Evolutionary conservation across 345 rosid species (phyloP).

Genomic region (Bretschneidera sinensis): DNA sequence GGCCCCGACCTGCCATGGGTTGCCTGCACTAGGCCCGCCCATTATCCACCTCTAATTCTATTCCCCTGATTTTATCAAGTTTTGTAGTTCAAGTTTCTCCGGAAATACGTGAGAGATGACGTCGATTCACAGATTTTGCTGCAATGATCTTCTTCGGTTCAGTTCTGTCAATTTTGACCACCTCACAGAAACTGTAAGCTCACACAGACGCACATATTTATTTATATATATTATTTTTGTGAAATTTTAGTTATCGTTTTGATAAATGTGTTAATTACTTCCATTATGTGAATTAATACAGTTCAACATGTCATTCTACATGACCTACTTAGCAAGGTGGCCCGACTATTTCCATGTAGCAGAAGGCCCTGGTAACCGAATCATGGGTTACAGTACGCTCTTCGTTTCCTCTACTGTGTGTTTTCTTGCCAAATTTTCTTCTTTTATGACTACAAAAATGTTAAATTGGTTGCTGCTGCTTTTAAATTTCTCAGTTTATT

Average conservation of each 20-base stretch:
- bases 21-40: too few species aligned
- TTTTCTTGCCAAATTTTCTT: too few species aligned
- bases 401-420: neutral
- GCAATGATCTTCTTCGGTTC: conserved; percentile 90
- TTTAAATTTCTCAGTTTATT: too few species aligned
- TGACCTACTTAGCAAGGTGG: conserved; percentile 97
- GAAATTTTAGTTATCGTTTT: neutral
- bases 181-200: conserved; percentile 81
- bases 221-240: too few species aligned
- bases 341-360: conserved; percentile 96
- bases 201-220: neutral
- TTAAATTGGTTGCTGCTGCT: too few species aligned
- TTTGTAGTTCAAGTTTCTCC: too few species aligned
- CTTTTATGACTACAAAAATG: too few species aligned
- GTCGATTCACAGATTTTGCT: conserved; percentile 84
- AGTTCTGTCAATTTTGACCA: conserved; percentile 84
- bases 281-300: conserved; percentile 16
- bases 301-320: conserved; percentile 96
- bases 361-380: conserved; percentile 64
- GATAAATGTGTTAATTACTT: neutral
- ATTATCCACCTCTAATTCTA: too few species aligned
- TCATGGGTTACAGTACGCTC: conserved; percentile 85
- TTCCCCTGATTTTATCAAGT: too few species aligned
- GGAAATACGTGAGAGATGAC: conserved; percentile 77
- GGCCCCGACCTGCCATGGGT: too few species aligned